Base-by-base conservation (phyloP, 805 yeast species). In the Kuraishia ogatae region DNA sequence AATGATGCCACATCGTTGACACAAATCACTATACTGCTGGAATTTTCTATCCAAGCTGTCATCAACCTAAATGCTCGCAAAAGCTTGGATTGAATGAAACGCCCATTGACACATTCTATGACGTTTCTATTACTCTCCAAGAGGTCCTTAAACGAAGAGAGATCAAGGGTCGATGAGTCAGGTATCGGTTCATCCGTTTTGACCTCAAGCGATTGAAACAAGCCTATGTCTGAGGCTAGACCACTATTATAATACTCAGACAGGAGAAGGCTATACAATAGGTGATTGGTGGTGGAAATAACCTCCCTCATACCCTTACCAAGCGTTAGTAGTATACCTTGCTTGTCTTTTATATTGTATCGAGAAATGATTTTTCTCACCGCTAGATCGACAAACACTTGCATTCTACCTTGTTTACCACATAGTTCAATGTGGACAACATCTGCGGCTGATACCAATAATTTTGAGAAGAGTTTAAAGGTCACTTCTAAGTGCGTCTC, bases 311-410 rank as follows among this genome's bases (percentile, higher is more conserved):
- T 35, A 4, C 13, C 17, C 3, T 15, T 35, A 17, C 43, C 43
- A 10, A 68, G 61, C 5, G 60, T 55, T 1, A 67, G 55, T 1
- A 71, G 60, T 0, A 61, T 21, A 0, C 54, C 53, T 21, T 66
- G 66, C 54, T 61, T 69, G 2, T 62, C 54, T 0, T 55, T 52
- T 6, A 57, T 23, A 20, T 61, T 59, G 19, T 58, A 56, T 0
- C 56, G 55, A 46, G 66, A 65, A 8, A 73, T 60, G 1, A 65
- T 49, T 15, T 57, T 55, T 20, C 66, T 58, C 2, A 68, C 43
- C 5, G 63, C 58, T 8, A 64, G 59, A 1, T 60, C 39, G 10
- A 63, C 56, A 6, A 66, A 39, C 1, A 59, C 56, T 2, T 58
- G 56, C 20, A 66, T 63, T 6, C 58, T 26, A 22, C 59, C 65